phyloP scores from a whole-genome alignment of 139 green algal genomes.

The Penium margaritaceum region DNA sequence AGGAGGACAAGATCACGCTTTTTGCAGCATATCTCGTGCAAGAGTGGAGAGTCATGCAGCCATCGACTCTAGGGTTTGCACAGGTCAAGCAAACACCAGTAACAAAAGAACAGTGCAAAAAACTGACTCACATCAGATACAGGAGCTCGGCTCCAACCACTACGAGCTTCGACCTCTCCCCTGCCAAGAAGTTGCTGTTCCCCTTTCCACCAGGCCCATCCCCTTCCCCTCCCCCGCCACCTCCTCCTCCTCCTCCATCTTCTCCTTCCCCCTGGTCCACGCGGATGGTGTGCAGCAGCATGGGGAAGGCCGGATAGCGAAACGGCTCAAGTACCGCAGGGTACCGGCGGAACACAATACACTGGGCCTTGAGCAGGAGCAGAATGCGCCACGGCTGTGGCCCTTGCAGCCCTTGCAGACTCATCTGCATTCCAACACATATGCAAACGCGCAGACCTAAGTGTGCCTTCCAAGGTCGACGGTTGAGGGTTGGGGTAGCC shows the following conservation, averaged over 20 bases:
- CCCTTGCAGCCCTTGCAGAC: constrained; percentile 46
- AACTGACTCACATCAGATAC: constrained; percentile 80
- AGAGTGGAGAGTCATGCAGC: too few species aligned
- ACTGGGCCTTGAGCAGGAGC: constrained; percentile 59
- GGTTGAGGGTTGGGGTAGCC: too few species aligned
- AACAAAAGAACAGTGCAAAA: too few species aligned
- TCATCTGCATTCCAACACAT: too few species aligned
- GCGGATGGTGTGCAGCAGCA: constrained; percentile 70
- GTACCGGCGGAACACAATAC: constrained; percentile 73
- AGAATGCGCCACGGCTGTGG: constrained; percentile 73
- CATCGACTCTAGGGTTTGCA: too few species aligned
- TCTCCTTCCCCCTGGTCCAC: constrained; percentile 15
- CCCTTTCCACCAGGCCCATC: neutral
- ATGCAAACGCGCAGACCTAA: too few species aligned
- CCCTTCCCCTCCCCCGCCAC: neutral
- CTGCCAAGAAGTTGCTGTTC: constrained; percentile 50
- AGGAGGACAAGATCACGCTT: too few species aligned
- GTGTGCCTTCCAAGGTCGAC: too few species aligned
- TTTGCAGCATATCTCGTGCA: too few species aligned
- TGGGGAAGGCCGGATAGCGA: constrained; percentile 87
- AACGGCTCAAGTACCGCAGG: constrained; percentile 67
- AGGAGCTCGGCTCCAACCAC: constrained; percentile 72
- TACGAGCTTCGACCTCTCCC: constrained; percentile 38
- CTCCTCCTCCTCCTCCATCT: neutral
- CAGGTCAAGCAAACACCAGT: too few species aligned